Conservation (phyloP, 495 filamentous ascomycete genomes). For the Penicillium odoratum region DNA sequence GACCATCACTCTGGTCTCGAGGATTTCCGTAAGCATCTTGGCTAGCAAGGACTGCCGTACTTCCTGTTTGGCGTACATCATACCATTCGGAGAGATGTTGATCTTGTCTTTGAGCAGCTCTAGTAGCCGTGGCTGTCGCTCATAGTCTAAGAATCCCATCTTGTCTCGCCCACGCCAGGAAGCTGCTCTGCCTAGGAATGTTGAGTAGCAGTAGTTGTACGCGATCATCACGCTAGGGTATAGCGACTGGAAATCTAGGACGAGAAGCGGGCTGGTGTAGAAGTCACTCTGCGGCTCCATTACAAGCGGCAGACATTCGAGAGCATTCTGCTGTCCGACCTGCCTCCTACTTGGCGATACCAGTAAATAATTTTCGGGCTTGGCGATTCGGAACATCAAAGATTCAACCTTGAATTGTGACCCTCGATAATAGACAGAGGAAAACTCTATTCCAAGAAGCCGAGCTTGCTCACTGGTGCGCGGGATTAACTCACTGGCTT, state of each 20-base stretch:
- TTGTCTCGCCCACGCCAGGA: slow-evolving; percentile 90
- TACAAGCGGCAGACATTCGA: slow-evolving; percentile 92
- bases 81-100: slow-evolving; percentile 93
- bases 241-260: slow-evolving; percentile 93
- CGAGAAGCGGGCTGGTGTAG: slow-evolving; percentile 84
- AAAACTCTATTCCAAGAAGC: slow-evolving; percentile 92
- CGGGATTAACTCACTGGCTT: slow-evolving; percentile 83
- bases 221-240: slow-evolving; percentile 99
- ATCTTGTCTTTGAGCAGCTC: slow-evolving; percentile 81
- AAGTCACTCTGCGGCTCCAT: slow-evolving; percentile 98
- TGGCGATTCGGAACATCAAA: slow-evolving; percentile 97
- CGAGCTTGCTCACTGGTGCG: slow-evolving; percentile 94
- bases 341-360: slow-evolving; percentile 89
- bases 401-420: slow-evolving; percentile 99
- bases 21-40: slow-evolving; percentile 94
- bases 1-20: slow-evolving; percentile 97
- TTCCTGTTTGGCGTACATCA: slow-evolving; percentile 87
- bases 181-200: slow-evolving; percentile 82
- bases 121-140: slow-evolving; percentile 70
- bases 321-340: slow-evolving; percentile 88
- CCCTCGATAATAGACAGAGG: slow-evolving; percentile 88
- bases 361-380: slow-evolving; percentile 91
- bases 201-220: slow-evolving; percentile 99
- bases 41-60: slow-evolving; percentile 89
- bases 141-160: slow-evolving; percentile 88